These are phyloP conservation scores for Leishmania turanica DNA, from an alignment of 208 protist genomes.

Conservation along the genomic window DNA sequence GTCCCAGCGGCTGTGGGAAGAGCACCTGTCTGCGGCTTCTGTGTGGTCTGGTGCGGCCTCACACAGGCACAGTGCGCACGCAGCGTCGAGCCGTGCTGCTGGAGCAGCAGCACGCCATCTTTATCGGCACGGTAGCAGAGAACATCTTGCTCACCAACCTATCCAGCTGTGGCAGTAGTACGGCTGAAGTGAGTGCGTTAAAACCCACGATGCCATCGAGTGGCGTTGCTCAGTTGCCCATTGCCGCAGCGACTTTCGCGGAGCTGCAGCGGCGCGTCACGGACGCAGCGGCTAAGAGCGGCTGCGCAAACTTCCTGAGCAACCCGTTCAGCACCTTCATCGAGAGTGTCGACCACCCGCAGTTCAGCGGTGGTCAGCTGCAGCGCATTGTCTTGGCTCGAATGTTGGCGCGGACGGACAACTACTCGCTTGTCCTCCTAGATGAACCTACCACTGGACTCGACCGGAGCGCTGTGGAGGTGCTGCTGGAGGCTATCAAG, in stretches of 20 bases:
- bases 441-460: conserved; percentile 84
- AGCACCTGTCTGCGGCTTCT: conserved; percentile 74
- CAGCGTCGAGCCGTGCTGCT: conserved; percentile 51
- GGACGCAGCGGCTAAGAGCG: conserved; percentile 41
- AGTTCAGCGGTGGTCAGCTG: conserved; percentile 83
- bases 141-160: conserved; percentile 69
- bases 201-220: neutral
- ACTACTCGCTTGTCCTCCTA: conserved; percentile 65
- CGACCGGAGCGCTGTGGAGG: conserved; percentile 42
- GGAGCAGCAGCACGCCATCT: conserved; percentile 81
- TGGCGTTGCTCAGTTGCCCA: neutral
- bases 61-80: conserved; percentile 52
- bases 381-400: conserved; percentile 81
- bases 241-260: neutral
- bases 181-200: neutral
- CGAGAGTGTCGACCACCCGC: conserved; percentile 71
- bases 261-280: conserved; percentile 33
- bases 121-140: conserved; percentile 75
- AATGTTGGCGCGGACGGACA: conserved; percentile 46
- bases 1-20: conserved; percentile 80
- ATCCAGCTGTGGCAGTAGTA: neutral
- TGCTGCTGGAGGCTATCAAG: conserved; percentile 54
- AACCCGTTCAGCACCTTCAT: conserved; percentile 66
- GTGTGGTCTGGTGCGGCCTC: conserved; percentile 51
- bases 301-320: conserved; percentile 53